phyloP scores from a whole-genome alignment of 148 eudicot genomes.

The Limonium bicolor region DNA sequence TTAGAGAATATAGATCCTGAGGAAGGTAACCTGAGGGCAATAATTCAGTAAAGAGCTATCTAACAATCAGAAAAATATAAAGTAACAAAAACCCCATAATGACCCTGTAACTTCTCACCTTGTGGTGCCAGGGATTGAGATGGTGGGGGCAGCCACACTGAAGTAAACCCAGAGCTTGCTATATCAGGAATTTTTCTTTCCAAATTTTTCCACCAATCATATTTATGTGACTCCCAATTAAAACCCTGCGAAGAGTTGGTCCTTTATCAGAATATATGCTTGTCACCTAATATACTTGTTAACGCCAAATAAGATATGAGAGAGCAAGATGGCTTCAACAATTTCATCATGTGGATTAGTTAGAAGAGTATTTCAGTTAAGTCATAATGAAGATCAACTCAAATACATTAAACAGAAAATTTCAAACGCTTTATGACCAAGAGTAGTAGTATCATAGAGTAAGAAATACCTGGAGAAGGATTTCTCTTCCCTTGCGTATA shows the following conservation, averaged over 20 bases:
- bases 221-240: slow-evolving; percentile 93
- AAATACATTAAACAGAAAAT: not conserved
- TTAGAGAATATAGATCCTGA: slow-evolving; percentile 74
- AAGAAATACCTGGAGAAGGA: slow-evolving; percentile 56
- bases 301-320: not conserved
- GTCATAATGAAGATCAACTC: not conserved
- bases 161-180: slow-evolving; percentile 77
- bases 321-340: not conserved
- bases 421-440: not conserved
- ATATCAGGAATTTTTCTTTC: slow-evolving; percentile 63
- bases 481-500: slow-evolving; percentile 57
- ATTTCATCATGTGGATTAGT: not conserved
- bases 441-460: not conserved
- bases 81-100: not conserved
- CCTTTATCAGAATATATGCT: not conserved
- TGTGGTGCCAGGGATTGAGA: slow-evolving; percentile 58
- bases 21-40: slow-evolving; percentile 68
- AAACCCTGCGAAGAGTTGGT: slow-evolving; percentile 58
- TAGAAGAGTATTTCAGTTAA: not conserved
- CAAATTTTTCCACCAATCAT: slow-evolving; percentile 77
- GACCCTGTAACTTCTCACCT: too few relatives aligned
- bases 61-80: not conserved
- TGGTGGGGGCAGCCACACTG: slow-evolving; percentile 87
- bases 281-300: not conserved
- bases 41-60: not conserved